Evolutionary conservation across 1,284 basidiomycete genomes (phyloP), one percentile per base, ranked within the genome.

Genomic region (Phylloporus sp.): DNA sequence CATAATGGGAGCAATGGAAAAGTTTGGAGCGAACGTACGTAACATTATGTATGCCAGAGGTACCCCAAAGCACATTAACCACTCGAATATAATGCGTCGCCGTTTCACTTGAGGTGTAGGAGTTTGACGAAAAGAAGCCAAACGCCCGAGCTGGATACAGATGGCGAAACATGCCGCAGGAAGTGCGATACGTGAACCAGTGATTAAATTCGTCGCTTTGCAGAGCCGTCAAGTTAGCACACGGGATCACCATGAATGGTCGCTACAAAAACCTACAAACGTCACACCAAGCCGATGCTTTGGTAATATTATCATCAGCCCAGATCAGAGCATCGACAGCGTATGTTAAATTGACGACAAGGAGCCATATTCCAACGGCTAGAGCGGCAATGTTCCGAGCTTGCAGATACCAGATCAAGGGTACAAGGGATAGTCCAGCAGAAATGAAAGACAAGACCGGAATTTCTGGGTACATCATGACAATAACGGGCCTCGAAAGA

Each of bases 41-140:
- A 89, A 71, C 28, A 77, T 74, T 80, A 87, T 86, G 69, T 86
- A 86, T 37, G 87, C 39, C 47, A 86, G 53, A 26, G 90, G 88
- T 31, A 87, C 58, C 5, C 82, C 74, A 69, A 87, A 78, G 66
- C 86, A 89, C 65, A 88, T 75, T 24, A 77, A 57, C 59, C 81
- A 66, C 60, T 91, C 88, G 56, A 86, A 73, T 34, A 84, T 65
- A 29, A 75, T 74, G 52, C 76, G 76, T 46, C 73, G 71, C 32
- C 64, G 72, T 59, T 76, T 78, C 49, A 63, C 66, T 37, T 68
- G 78, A 70, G 65, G 49, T 20, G 66, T 69, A 22, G 65, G 64
- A 2, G 57, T 61, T 39, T 67, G 68, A 56, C 58, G 60, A 55
- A 74, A 73, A 26, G 71, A 67, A 50, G 74, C 74, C 44, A 78